Base-by-base conservation (phyloP, 495 filamentous ascomycete species). In the Penicillium lividum region DNA sequence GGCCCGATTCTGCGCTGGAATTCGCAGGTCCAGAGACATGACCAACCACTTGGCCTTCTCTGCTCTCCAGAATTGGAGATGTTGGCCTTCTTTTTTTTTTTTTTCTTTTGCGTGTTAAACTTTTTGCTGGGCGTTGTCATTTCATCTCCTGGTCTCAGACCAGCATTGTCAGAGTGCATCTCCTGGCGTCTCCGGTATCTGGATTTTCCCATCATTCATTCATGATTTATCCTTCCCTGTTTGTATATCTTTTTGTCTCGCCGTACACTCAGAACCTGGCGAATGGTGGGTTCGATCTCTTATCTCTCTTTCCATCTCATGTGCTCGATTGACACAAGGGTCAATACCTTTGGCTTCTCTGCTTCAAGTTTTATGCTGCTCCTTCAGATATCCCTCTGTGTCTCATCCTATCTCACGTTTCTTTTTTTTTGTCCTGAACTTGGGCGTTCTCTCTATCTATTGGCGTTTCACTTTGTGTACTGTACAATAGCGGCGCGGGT, bases 401-500 rank as follows among this genome's bases (percentile, higher is more conserved):
- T 57, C 59, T 58, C 33, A 54, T 68, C 49, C 54, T 58, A 43
- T 46, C 56, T 64, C 49, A 48, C 56, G 57, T 44, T 47, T 57
- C 45, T 63, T 29, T 22, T 58, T 51, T 38, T 34, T 10, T 45
- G 34, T 42, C 42, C 40, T 43, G 3, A 15, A 13, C 27, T 54
- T 10, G 44, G 7, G 34, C 33, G 16, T 33, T 59, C 52, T n/a
- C n/a, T 52, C 8, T 54, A 40, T 54, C 16, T 42, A 49, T 43
- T 61, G 61, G 64, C 60, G 64, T 67, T 68, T 36, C 45, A 48
- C 53, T 27, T n/a, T 38, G 53, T 33, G 50, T 34, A 34, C 42
- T 70, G 67, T 70, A 70, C 54, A 57, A 66, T 68, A 70, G 46
- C 52, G 49, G 47, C 50, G 48, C 10, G 59, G 67, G 60, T 36